Base-by-base conservation (phyloP, 2,329 filamentous ascomycete species). In the Apiospora pterosperma region DNA sequence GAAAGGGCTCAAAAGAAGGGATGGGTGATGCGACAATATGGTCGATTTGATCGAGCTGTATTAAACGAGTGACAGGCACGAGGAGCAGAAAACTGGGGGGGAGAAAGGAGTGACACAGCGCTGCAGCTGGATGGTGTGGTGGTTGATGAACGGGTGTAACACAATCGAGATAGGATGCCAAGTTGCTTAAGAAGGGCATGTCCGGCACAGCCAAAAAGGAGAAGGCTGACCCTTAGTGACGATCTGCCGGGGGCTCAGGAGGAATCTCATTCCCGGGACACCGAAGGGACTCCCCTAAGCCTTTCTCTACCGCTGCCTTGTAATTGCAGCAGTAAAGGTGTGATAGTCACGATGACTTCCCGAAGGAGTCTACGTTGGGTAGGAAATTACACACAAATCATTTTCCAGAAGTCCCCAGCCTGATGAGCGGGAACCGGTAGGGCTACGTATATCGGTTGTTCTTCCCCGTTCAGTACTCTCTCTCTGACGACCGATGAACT, bases 101-200 rank as follows among this genome's bases (percentile, higher is more conserved):
- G n/a, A 39, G 16, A 64, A 64, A 64, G 39, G 63, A 64, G 59
- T 59, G 63, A 62, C 63, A 41, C 42, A 64, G 63, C 61, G 34
- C 16, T 55, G 25, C 36, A 62, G 60, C 63, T 64, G 59, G 63
- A 62, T 62, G 36, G 28, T 55, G 48, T 34, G 48, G 48, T 55
- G 44, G 44, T 52, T 8, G 48, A 55, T 16, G 25, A 34, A 25
- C 48, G 28, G 42, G 21, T 14, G 28, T 19, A 55, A 55, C 48
- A 11, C 16, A 52, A 52, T 55, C 28, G 48, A 55, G 28, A 55
- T n/a, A 34, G 48, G 48, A 16, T 28, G 48, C 48, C 48, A 55
- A 55, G 48, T 55, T 55, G 48, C 28, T 55, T 55, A 55, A 55
- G 28, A 55, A 55, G 28, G 16, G 8, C 12, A 4, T 4, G 7